Percentiles rank a stretch among this genome's conserved stretches.
phyloP scores from a whole-genome alignment of 257 asterid genomes.

The Forsythia viridissima region DNA sequence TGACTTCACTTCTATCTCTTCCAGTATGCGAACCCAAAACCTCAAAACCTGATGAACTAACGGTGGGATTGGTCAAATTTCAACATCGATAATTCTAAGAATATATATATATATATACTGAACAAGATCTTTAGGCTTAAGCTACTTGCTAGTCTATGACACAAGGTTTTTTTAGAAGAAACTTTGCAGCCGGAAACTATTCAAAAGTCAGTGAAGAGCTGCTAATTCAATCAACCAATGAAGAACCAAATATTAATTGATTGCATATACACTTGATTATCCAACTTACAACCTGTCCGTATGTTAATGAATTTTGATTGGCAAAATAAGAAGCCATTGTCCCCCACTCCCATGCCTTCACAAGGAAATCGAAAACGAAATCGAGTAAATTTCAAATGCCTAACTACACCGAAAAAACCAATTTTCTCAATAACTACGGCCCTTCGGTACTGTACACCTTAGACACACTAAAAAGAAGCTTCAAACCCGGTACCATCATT shows the following conservation, averaged over 20 bases:
- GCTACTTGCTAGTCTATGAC: no score
- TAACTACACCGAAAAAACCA: constrained; percentile 43
- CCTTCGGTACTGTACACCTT: constrained; percentile 63
- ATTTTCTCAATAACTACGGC: constrained; percentile 34
- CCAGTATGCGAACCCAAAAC: no score
- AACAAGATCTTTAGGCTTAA: no score
- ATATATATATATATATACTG: no score
- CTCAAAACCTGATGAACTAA: no score
- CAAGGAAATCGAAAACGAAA: constrained; percentile 17
- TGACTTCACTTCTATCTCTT: no score
- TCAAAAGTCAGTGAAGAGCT: no score
- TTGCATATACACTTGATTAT: constrained; percentile 32
- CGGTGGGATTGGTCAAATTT: no score
- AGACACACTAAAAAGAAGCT: constrained; percentile 63
- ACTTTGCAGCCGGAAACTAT: no score
- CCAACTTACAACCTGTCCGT: constrained; percentile 32
- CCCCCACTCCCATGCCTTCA: constrained; percentile 22
- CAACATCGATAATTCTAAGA: no score
- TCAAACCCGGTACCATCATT: constrained; percentile 51
- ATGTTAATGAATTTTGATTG: constrained; percentile 40
- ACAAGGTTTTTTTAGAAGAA: no score
- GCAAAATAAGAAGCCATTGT: constrained; percentile 65
- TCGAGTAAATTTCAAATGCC: constrained; percentile 34
- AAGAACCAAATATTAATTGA: constrained; percentile 25
- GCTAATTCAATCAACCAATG: constrained; percentile 11